Evolutionary conservation across 805 yeast species (phyloP).

Genomic region (Maudiozyma saulgeensis): DNA sequence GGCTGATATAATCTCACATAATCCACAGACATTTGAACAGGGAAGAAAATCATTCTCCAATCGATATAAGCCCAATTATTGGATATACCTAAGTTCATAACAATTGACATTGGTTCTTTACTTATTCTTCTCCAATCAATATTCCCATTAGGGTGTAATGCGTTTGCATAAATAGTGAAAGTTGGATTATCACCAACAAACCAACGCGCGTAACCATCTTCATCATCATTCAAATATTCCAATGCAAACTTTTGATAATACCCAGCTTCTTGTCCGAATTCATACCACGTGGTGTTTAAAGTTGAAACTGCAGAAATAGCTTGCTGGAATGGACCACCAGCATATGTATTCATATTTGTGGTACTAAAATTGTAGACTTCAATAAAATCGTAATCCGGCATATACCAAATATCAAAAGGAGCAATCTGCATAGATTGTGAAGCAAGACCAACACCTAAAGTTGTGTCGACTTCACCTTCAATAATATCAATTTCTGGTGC

Average conservation of each 20-base stretch:
- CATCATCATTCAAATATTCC: conserved; percentile 66
- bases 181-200: conserved; percentile 76
- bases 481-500: conserved; percentile 92
- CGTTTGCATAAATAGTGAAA: conserved; percentile 58
- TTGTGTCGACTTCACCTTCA: conserved; percentile 70
- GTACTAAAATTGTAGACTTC: conserved; percentile 60
- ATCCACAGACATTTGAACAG: conserved; percentile 66
- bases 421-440: conserved; percentile 92
- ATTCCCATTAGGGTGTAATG: conserved; percentile 87
- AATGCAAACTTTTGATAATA: conserved; percentile 65
- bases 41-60: conserved; percentile 76
- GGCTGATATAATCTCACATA: conserved; percentile 93
- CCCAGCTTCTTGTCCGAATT: conserved; percentile 42
- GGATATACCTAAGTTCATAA: conserved; percentile 83
- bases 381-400: conserved; percentile 75
- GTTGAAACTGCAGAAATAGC: conserved; percentile 80
- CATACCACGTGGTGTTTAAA: conserved; percentile 76
- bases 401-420: conserved; percentile 90
- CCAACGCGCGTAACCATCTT: conserved; percentile 75
- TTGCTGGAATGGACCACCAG: conserved; percentile 92
- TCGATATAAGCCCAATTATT: conserved; percentile 90
- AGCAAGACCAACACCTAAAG: conserved; percentile 54
- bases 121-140: conserved; percentile 72
- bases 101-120: conserved; percentile 87
- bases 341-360: conserved; percentile 75